Base-by-base conservation (phyloP, 2,329 filamentous ascomycete species). In the Phyllachora maydis region DNA sequence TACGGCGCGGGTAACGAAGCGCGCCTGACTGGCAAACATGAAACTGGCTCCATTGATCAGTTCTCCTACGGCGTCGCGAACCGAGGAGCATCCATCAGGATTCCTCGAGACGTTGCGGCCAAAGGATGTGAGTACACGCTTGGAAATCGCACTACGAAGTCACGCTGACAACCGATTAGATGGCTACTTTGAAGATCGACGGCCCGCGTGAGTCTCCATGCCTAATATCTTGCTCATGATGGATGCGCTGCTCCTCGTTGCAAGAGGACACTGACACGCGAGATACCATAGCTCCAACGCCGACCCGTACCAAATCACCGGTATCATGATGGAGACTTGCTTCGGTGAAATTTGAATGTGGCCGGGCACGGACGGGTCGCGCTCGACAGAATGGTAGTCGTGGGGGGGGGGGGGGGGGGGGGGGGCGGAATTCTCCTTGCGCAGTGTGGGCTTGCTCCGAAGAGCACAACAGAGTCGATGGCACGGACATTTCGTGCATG, bases 31-130 rank as follows among this genome's bases (percentile, higher is more conserved):
- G 88, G 88, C 39, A 65, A 66, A 35, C 81, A 93, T 56, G 88
- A 98, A 70, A 98, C 88, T 8, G 83, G 83, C 22, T 68, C 63
- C 39, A 93, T 92, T 43, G 85, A 98, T 46, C 66, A 75, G 49
- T 98, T 98, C 67, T 71, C 69, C 38, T 95, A 73, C 52, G 85
- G 88, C 45, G 73, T 95, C 31, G 88, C 88, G 50, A 85, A 95
- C 72, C 82, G 88, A 54, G 88, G 85, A 43, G 74, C 78, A 29
- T 90, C 77, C 18, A 82, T 93, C 42, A 78, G 85, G 49, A 83
- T 95, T 39, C 83, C 83, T 39, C 73, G 82, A 41, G 70, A 81
- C 40, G 68, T 65, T 38, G 82, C 76, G 23, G 71, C 76, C 46
- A 78, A 91, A 10, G 13, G 9, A 8, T 11, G 13, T 6, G 6